phyloP scores from a whole-genome alignment of 371 early-diverging fungal genomes.

The Apophysomyces trapeziformis region DNA sequence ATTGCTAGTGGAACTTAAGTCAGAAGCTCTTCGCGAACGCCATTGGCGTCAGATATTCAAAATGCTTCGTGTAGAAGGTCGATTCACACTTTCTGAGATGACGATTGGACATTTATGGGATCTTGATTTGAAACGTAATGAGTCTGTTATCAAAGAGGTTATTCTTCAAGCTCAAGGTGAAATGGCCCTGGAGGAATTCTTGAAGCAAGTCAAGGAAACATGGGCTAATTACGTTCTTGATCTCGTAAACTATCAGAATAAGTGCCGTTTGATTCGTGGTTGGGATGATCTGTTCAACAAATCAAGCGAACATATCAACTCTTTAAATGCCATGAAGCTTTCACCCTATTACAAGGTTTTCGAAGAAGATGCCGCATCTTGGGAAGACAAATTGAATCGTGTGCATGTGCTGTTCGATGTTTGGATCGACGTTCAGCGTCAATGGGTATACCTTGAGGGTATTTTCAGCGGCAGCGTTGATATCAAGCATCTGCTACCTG shows the following conservation, averaged over 20 bases:
- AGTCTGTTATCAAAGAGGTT: constrained; percentile 82
- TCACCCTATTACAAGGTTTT: constrained; percentile 98
- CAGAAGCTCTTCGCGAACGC: constrained; percentile 95
- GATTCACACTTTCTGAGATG: constrained; percentile 77
- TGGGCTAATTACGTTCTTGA: constrained; percentile 94
- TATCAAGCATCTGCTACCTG: constrained; percentile 95
- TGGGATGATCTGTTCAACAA: constrained; percentile 98
- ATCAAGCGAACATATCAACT: constrained; percentile 93
- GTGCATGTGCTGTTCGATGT: constrained; percentile 96
- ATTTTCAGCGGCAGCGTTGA: constrained; percentile 96
- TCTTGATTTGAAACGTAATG: constrained; percentile 88
- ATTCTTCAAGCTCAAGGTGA: constrained; percentile 96
- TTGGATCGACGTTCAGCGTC: constrained; percentile 99
- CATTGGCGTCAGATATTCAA: constrained; percentile 97
- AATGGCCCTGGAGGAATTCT: constrained; percentile 98
- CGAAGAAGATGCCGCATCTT: constrained; percentile 93
- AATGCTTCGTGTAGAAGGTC: constrained; percentile 74
- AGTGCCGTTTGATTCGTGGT: constrained; percentile 93
- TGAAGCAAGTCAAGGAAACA: constrained; percentile 87
- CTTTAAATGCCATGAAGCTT: constrained; percentile 95
- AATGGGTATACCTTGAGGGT: constrained; percentile 99
- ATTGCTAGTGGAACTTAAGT: constrained; percentile 89
- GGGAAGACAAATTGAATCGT: constrained; percentile 97
- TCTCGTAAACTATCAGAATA: constrained; percentile 96
- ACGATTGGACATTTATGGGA: constrained; percentile 97